Evolutionary conservation across 495 filamentous ascomycete genomes (phyloP).

Genomic region (Trichocladium antarcticum): DNA sequence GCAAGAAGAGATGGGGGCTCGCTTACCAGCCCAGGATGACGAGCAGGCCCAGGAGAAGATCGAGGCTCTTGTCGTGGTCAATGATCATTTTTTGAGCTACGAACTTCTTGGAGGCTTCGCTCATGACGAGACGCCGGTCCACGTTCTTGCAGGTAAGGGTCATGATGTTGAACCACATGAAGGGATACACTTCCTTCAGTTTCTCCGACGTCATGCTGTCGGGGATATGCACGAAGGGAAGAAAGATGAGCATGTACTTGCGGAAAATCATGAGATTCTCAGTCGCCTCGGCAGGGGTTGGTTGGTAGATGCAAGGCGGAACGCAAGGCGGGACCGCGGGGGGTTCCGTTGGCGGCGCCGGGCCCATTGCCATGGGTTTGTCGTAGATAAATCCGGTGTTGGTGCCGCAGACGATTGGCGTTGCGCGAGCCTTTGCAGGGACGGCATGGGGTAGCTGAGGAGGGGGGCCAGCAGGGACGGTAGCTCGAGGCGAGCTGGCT

Average conservation of each 20-base stretch:
- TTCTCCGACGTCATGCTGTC: constrained; percentile 34
- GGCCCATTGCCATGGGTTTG: neutral
- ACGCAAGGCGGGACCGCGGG: neutral
- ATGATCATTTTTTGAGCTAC: constrained; percentile 40
- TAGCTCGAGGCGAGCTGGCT: constrained; percentile 5
- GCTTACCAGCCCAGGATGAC: constrained; percentile 38
- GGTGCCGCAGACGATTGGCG: neutral
- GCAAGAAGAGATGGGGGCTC: neutral
- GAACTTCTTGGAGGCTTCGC: constrained; percentile 28
- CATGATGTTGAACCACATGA: constrained; percentile 48
- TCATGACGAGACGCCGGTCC: constrained; percentile 17
- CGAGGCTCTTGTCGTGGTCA: constrained; percentile 41
- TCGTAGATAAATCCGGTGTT: constrained; percentile 2
- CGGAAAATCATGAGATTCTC: constrained; percentile 25
- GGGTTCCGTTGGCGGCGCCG: neutral
- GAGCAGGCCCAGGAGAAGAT: constrained; percentile 46
- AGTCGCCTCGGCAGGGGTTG: constrained; percentile 21
- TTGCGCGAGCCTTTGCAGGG: neutral
- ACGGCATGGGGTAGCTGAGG: neutral
- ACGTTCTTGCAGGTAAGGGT: constrained; percentile 21
- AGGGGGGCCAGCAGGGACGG: neutral
- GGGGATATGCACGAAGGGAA: constrained; percentile 33
- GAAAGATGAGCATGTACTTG: constrained; percentile 24
- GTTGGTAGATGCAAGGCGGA: constrained; percentile 12
- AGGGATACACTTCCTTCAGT: constrained; percentile 38